Base-by-base conservation (phyloP, 2,329 filamentous ascomycete species). In the Xylariaceae sp. region DNA sequence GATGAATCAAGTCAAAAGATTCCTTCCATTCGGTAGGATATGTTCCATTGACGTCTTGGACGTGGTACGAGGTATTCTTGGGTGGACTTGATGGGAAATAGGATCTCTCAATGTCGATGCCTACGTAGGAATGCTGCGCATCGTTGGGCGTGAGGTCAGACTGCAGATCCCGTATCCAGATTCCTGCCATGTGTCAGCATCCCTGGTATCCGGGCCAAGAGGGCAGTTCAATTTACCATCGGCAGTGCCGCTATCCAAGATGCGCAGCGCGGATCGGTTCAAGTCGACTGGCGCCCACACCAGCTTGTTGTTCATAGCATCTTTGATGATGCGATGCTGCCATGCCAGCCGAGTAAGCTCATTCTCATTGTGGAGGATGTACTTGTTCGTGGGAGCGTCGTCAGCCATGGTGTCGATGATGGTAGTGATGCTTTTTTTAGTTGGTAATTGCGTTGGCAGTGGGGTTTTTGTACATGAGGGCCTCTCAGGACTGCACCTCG, bases 391-490 rank as follows among this genome's bases (percentile, higher is more conserved):
- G n/a, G n/a, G n/a, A n/a, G n/a, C n/a, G n/a, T n/a, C n/a, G n/a
- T n/a, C n/a, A 19, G 42, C 17, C 11, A 25, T 32, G 32, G 40
- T 22, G 40, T 51, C 37, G 22, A 42, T 47, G 48, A 40, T 45
- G 39, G 46, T 45, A 46, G 47, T 22, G 40, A 40, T 44, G 22
- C 42, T 22, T 17, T 33, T 40, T 11, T 42, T 21, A 33, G 48
- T 42, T 40, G 17, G 19, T 41, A 40, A 40, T 32, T 35, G 36
- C 45, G 42, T 50, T 41, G 44, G 44, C 37, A n/a, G n/a, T n/a
- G n/a, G n/a, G n/a, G n/a, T n/a, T n/a, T n/a, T n/a, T n/a, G n/a
- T n/a, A n/a, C n/a, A n/a, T n/a, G n/a, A n/a, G n/a, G n/a, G n/a
- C n/a, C n/a, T n/a, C n/a, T n/a, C n/a, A n/a, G n/a, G n/a, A n/a